Conservation (phyloP, 805 yeast species). For the Yarrowia porcina region DNA sequence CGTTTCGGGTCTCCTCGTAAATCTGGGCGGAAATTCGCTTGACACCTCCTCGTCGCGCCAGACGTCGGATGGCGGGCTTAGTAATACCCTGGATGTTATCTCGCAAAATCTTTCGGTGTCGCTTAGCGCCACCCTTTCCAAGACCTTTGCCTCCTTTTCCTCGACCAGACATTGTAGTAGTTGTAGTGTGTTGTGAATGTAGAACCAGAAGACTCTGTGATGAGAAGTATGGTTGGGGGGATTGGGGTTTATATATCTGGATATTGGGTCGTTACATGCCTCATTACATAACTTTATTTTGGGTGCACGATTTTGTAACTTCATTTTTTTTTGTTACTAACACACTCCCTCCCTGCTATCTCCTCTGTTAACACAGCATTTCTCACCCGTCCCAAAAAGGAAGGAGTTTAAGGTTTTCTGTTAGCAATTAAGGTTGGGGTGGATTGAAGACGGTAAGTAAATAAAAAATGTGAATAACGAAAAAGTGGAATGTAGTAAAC, state of each 20-base stretch:
- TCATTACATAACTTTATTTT: too few relatives aligned
- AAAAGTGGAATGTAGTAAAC: background rate
- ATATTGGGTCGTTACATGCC: background rate
- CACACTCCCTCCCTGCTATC: too few relatives aligned
- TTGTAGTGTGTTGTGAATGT: slow-evolving; percentile 12
- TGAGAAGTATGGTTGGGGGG: background rate
- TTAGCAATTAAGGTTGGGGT: background rate
- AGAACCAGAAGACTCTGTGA: slow-evolving; percentile 18
- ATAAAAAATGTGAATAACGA: too few relatives aligned
- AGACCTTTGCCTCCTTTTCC: slow-evolving; percentile 99
- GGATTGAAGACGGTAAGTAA: too few relatives aligned
- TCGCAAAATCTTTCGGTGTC: slow-evolving; percentile 98
- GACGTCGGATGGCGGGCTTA: slow-evolving; percentile 99
- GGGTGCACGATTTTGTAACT: too few relatives aligned
- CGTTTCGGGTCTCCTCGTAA: slow-evolving; percentile 98
- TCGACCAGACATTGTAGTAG: slow-evolving; percentile 85
- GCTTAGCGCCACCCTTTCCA: slow-evolving; percentile 99
- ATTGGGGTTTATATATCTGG: background rate
- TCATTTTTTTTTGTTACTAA: too few relatives aligned
- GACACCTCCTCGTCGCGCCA: slow-evolving; percentile 99
- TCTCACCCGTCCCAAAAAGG: slow-evolving; percentile 9
- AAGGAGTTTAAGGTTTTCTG: slow-evolving; percentile 9
- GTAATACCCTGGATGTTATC: slow-evolving; percentile 99
- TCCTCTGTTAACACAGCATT: background rate
- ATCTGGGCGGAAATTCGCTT: slow-evolving; percentile 98